phyloP scores from a whole-genome alignment of 768 basidiomycete genomes.

The Butyriboletus loyo region DNA sequence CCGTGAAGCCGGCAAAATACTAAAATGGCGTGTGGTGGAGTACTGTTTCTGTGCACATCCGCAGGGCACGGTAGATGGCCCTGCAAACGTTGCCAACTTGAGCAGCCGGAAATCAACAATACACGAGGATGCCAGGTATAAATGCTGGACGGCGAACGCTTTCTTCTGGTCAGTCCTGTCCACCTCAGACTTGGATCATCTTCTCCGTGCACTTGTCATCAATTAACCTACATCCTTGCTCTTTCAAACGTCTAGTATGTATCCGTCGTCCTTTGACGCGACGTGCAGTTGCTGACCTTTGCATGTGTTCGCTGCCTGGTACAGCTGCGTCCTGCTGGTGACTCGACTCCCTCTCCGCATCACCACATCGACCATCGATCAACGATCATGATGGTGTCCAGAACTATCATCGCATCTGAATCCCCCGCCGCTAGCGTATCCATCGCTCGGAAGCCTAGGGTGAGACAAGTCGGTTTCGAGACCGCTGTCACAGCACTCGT shows the following conservation, averaged over 20 bases:
- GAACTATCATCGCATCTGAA: neutral
- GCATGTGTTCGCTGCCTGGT: neutral
- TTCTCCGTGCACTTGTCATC: neutral
- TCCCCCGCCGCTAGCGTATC: neutral
- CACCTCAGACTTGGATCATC: neutral
- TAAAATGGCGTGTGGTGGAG: too few relatives aligned
- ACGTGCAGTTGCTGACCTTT: slow-evolving; percentile 3
- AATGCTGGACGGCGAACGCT: slow-evolving; percentile 1
- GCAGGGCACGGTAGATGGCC: neutral
- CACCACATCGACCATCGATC: neutral
- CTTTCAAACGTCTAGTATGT: slow-evolving; percentile 5
- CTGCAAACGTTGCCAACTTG: neutral
- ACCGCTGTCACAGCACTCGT: slow-evolving; percentile 21
- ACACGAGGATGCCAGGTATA: slow-evolving; percentile 12
- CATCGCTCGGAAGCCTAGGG: neutral
- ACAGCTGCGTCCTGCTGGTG: neutral
- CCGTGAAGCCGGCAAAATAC: neutral
- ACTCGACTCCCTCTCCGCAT: too few relatives aligned
- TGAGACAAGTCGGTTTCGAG: slow-evolving; percentile 20
- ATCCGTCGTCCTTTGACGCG: neutral
- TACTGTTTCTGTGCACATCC: too few relatives aligned
- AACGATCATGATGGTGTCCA: slow-evolving; percentile 5
- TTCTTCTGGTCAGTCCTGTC: neutral
- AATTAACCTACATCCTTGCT: neutral
- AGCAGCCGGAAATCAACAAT: neutral